Evolutionary conservation across 2,329 filamentous ascomycete species (phyloP).

Genomic region (Calonectria fujianensis): DNA sequence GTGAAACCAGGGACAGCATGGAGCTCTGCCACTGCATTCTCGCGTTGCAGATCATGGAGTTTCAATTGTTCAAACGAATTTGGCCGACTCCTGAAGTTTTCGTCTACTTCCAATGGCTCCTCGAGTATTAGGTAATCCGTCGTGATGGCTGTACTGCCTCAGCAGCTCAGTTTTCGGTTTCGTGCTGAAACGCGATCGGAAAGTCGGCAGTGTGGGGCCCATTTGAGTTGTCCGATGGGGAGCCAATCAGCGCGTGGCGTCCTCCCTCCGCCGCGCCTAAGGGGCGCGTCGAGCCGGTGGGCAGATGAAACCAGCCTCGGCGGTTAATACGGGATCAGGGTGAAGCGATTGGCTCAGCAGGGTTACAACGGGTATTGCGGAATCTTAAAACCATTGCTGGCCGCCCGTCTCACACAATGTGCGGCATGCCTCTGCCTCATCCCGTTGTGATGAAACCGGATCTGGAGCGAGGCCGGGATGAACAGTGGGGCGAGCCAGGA

Average conservation of each 20-base stretch:
- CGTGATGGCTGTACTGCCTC: not conserved
- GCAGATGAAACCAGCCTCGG: constrained; percentile 5
- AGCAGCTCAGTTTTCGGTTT: not conserved
- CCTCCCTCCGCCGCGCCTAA: not conserved
- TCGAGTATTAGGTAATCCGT: not conserved
- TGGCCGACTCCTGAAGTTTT: not conserved
- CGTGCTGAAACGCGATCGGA: constrained; percentile 16
- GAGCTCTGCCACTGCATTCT: constrained; percentile 6
- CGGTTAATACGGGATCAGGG: not conserved
- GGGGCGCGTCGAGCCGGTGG: not conserved
- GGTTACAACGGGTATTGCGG: constrained; percentile 1
- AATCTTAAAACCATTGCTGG: not conserved
- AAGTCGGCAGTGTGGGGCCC: constrained; percentile 22
- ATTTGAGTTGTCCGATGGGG: not conserved
- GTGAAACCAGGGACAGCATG: constrained; percentile 22
- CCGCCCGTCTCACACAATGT: constrained; percentile 14
- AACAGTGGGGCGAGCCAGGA: not conserved
- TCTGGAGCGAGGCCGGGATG: not conserved
- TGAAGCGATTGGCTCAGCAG: constrained; percentile 11
- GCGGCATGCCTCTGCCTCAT: not conserved
- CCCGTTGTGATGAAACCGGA: not conserved
- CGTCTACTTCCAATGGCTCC: not conserved
- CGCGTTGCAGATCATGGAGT: constrained; percentile 19
- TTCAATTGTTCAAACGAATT: constrained; percentile 20
- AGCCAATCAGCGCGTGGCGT: not conserved